A percentile compares a stretch with the other conserved stretches of the same genome.
These are phyloP conservation scores for Catunica adiposa DNA, from an alignment of 2,329 filamentous ascomycete species.

Conservation along the genomic window DNA sequence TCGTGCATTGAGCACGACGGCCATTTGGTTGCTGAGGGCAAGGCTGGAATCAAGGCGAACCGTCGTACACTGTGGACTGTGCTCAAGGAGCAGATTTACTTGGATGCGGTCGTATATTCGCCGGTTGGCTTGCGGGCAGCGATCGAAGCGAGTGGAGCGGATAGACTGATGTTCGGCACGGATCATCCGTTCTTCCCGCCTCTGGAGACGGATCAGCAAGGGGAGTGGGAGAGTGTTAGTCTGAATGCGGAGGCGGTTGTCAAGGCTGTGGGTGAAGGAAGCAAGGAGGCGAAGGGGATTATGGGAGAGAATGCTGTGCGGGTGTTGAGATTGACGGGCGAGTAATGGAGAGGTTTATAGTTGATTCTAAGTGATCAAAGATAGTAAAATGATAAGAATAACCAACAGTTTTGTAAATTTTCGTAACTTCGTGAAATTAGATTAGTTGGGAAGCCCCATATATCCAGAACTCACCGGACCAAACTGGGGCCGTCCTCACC, in stretches of 20 bases:
- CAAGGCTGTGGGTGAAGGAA: constrained; percentile 31
- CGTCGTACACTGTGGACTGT: constrained; percentile 39
- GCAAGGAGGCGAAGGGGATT: constrained; percentile 32
- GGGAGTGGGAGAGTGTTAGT: constrained; percentile 53
- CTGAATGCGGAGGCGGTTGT: constrained; percentile 36
- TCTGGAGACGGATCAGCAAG: constrained; percentile 41
- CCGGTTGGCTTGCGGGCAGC: constrained; percentile 57
- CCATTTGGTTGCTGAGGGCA: constrained; percentile 50
- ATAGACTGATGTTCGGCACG: constrained; percentile 64
- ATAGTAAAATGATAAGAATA: not conserved
- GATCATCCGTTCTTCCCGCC: constrained; percentile 81
- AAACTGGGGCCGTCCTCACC: not conserved
- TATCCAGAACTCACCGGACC: not conserved
- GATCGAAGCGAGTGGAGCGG: constrained; percentile 47
- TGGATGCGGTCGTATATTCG: constrained; percentile 76
- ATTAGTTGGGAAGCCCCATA: not conserved
- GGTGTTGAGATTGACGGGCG: constrained; percentile 24
- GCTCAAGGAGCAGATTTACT: constrained; percentile 58
- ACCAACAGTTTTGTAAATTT: not conserved
- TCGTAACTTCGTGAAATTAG: not conserved
- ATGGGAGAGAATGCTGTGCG: constrained; percentile 44
- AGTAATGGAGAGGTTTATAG: not conserved
- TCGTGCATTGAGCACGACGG: constrained; percentile 74
- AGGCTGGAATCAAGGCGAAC: constrained; percentile 23
- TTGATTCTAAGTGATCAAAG: not conserved